These are phyloP conservation scores for Ogataea degrootiae DNA, from an alignment of 805 yeast genomes.

Conservation along the genomic window DNA sequence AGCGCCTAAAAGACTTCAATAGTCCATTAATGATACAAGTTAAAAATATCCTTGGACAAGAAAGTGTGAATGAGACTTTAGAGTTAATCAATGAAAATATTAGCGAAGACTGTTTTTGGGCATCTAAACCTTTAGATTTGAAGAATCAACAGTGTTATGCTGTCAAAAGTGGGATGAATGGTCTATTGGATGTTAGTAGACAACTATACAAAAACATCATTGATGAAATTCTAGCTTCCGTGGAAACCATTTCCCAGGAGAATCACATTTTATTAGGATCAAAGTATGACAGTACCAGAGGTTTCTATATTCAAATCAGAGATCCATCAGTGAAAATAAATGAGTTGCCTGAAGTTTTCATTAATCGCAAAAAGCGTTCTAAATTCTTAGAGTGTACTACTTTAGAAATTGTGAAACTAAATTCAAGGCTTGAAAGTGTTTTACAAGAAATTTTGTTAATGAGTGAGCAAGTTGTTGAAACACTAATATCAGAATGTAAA, in stretches of 20 bases:
- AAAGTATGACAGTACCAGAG: slow-evolving; percentile 32
- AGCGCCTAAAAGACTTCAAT: slow-evolving; percentile 10
- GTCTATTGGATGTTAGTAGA: slow-evolving; percentile 40
- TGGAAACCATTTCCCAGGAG: slow-evolving; percentile 23
- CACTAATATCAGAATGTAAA: slow-evolving; percentile 24
- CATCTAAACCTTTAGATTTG: slow-evolving; percentile 33
- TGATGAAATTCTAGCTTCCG: slow-evolving; percentile 31
- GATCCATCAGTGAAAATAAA: neutral
- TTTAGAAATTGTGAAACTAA: slow-evolving; percentile 35
- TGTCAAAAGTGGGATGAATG: slow-evolving; percentile 39
- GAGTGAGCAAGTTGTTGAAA: slow-evolving; percentile 36
- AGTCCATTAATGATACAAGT: slow-evolving; percentile 22
- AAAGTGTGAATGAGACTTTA: slow-evolving; percentile 19
- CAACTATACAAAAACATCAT: slow-evolving; percentile 34
- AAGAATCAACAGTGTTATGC: slow-evolving; percentile 43
- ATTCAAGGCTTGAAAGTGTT: slow-evolving; percentile 36
- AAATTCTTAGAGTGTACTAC: slow-evolving; percentile 36
- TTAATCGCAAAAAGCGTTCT: slow-evolving; percentile 27
- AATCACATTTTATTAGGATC: slow-evolving; percentile 26
- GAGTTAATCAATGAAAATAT: slow-evolving; percentile 28
- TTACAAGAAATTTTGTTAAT: slow-evolving; percentile 36
- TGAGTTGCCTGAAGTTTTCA: slow-evolving; percentile 31
- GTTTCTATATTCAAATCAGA: slow-evolving; percentile 34
- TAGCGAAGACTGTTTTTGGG: slow-evolving; percentile 42
- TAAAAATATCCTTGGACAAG: slow-evolving; percentile 23